These are phyloP conservation scores for Yarrowia divulgata DNA, from an alignment of 805 yeast species.

Conservation along the genomic window DNA sequence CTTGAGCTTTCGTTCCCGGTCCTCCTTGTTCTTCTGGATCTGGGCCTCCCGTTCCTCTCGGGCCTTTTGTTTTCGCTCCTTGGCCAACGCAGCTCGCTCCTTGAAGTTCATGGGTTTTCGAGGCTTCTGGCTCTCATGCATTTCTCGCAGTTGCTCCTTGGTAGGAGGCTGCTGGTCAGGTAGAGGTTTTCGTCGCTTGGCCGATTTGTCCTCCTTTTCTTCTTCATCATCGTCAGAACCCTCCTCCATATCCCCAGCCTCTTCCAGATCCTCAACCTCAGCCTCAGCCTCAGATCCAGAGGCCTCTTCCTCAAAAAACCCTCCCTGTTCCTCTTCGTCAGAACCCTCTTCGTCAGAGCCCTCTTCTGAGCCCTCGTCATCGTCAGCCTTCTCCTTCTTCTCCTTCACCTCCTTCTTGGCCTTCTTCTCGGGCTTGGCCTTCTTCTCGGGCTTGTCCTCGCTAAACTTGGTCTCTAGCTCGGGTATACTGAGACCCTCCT, in stretches of 20 bases:
- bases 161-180: constrained; percentile 40
- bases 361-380: constrained; percentile 37
- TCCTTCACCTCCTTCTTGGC: constrained; percentile 1
- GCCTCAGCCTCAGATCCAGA: constrained; percentile 2
- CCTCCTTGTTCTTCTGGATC: constrained; percentile 54
- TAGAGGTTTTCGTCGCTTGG: constrained; percentile 43
- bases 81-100: constrained; percentile 52
- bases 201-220: constrained; percentile 36
- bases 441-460: constrained; percentile 28
- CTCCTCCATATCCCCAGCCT: constrained; percentile 13
- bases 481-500: constrained; percentile 68
- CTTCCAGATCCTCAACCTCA: constrained; percentile 30
- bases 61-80: constrained; percentile 55
- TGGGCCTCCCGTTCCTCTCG: constrained; percentile 54
- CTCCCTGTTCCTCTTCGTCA: constrained; percentile 7
- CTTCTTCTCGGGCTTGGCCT: not conserved
- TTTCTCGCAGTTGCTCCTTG: constrained; percentile 9
- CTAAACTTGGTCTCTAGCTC: constrained; percentile 48
- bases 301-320: constrained; percentile 22
- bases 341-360: constrained; percentile 11
- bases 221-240: not conserved
- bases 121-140: constrained; percentile 21
- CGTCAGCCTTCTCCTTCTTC: not conserved
- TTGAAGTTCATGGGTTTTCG: constrained; percentile 46
- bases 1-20: constrained; percentile 49